Conservation (phyloP, 805 yeast genomes). For the Geotrichum ghanense region DNA sequence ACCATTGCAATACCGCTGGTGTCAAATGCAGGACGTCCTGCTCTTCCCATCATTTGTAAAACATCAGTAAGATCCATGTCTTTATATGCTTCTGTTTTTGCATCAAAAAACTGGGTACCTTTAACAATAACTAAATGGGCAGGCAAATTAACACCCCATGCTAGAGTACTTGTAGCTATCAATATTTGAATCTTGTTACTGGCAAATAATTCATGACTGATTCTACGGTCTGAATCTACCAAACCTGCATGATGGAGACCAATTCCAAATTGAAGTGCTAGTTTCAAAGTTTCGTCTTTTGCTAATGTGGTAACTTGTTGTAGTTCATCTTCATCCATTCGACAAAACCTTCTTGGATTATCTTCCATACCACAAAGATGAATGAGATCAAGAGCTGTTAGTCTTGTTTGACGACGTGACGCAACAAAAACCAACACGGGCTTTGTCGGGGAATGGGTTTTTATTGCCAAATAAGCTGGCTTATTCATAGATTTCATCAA, state of each 20-base stretch:
- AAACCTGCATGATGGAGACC: constrained; percentile 78
- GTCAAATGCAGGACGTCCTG: constrained; percentile 75
- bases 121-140: constrained; percentile 70
- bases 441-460: constrained; percentile 76
- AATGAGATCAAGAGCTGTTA: constrained; percentile 68
- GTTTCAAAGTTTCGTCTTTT: constrained; percentile 69
- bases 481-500: constrained; percentile 81
- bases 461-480: constrained; percentile 87
- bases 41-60: constrained; percentile 77
- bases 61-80: constrained; percentile 81
- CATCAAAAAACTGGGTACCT: constrained; percentile 58
- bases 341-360: constrained; percentile 59
- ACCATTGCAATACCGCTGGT: constrained; percentile 69
- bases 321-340: constrained; percentile 54
- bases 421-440: constrained; percentile 83
- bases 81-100: constrained; percentile 49
- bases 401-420: constrained; percentile 69
- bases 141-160: constrained; percentile 81
- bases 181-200: constrained; percentile 59
- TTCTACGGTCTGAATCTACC: constrained; percentile 58
- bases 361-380: constrained; percentile 72
- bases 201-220: constrained; percentile 61
- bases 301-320: constrained; percentile 40
- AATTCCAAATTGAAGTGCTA: constrained; percentile 69
- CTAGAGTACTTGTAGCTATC: constrained; percentile 72